Evolutionary conservation across 257 asterid species (phyloP).

Genomic region (Agastache rugosa): DNA sequence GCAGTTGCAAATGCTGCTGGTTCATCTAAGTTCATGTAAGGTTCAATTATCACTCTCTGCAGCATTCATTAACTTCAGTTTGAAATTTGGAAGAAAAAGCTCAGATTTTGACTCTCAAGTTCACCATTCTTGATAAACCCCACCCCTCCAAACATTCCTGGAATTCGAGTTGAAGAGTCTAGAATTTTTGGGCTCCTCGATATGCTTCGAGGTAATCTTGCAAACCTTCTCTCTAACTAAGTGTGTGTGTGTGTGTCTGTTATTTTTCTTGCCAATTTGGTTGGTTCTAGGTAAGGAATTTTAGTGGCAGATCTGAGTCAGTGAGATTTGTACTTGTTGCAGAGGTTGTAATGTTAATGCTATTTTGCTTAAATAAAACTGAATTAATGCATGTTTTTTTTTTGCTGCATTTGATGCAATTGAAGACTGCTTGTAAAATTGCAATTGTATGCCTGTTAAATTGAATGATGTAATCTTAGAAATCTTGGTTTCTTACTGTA

Average conservation of each 20-base stretch:
- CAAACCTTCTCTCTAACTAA: neutral
- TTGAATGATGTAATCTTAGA: slow-evolving; percentile 6
- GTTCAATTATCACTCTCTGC: slow-evolving; percentile 39
- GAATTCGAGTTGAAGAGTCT: slow-evolving; percentile 16
- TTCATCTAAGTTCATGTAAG: slow-evolving; percentile 24
- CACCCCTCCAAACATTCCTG: neutral
- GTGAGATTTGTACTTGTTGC: slow-evolving; percentile 33
- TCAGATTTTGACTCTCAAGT: slow-evolving; percentile 38
- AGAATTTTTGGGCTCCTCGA: slow-evolving; percentile 31
- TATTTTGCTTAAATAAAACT: slow-evolving; percentile 9
- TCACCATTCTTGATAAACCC: slow-evolving; percentile 44
- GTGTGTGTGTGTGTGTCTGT: slow-evolving; percentile 2
- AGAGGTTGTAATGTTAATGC: slow-evolving; percentile 29
- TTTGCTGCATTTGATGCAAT: slow-evolving; percentile 34
- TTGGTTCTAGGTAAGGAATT: slow-evolving; percentile 19
- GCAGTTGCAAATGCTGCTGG: slow-evolving; percentile 43
- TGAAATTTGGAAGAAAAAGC: slow-evolving; percentile 43
- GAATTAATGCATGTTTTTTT: slow-evolving; percentile 4
- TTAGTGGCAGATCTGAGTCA: slow-evolving; percentile 44
- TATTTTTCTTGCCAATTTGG: neutral
- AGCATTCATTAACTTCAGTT: slow-evolving; percentile 27
- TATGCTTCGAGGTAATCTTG: slow-evolving; percentile 54
- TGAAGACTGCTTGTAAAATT: neutral
- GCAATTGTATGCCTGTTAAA: neutral
- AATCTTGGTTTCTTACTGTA: neutral